These are phyloP conservation scores for Russula olivacea DNA, from an alignment of 768 basidiomycete species.

Conservation along the genomic window DNA sequence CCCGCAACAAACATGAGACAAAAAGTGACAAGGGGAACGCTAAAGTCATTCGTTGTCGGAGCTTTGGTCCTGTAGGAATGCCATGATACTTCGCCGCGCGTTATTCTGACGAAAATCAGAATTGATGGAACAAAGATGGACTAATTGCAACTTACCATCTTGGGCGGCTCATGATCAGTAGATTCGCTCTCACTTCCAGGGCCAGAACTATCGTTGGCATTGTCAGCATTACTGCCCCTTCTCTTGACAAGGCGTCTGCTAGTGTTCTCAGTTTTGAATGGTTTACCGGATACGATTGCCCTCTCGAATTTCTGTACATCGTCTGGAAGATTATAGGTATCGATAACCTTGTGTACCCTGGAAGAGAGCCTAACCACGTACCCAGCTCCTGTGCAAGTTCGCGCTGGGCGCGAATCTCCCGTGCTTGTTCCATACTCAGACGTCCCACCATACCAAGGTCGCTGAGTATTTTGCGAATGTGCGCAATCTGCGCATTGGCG, in stretches of 20 bases:
- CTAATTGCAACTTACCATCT: slow-evolving; percentile 5
- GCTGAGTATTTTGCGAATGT: slow-evolving; percentile 55
- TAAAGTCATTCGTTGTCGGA: slow-evolving; percentile 44
- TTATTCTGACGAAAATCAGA: slow-evolving; percentile 32
- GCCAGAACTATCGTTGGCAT: slow-evolving; percentile 33
- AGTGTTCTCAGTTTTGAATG: slow-evolving; percentile 24
- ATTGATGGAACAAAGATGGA: background rate
- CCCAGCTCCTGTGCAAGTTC: slow-evolving; percentile 77
- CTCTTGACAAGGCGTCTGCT: slow-evolving; percentile 23
- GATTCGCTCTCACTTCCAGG: slow-evolving; percentile 30
- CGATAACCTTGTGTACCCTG: background rate
- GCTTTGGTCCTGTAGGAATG: slow-evolving; percentile 68
- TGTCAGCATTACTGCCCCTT: slow-evolving; percentile 28
- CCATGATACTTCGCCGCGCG: slow-evolving; percentile 57
- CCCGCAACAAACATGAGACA: background rate
- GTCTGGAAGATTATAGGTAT: slow-evolving; percentile 39
- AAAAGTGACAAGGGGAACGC: background rate
- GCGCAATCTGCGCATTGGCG: slow-evolving; percentile 54
- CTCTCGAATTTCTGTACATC: slow-evolving; percentile 70
- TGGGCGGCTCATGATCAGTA: background rate
- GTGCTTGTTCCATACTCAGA: slow-evolving; percentile 76
- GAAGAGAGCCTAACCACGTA: slow-evolving; percentile 34
- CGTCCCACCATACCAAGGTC: slow-evolving; percentile 79
- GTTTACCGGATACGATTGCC: slow-evolving; percentile 37
- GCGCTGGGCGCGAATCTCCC: slow-evolving; percentile 60